These are phyloP conservation scores for Tolypocladium paradoxum DNA, from an alignment of 2,329 filamentous ascomycete genomes.

Conservation along the genomic window DNA sequence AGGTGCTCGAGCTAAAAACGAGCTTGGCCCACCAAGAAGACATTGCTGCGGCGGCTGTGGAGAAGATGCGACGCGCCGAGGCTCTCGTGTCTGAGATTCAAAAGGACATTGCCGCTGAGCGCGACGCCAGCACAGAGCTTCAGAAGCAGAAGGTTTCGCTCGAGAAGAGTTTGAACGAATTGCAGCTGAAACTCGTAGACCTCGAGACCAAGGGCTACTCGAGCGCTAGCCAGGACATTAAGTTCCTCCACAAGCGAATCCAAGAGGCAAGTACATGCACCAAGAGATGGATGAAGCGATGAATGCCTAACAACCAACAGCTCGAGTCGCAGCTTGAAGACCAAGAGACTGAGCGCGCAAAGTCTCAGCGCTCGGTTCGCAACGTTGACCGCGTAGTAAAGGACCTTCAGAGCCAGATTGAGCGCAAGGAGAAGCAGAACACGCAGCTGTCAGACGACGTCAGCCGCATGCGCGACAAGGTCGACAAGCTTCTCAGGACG, in stretches of 20 bases:
- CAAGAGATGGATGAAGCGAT: background rate
- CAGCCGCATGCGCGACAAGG: conserved; percentile 75
- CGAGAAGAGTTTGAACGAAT: conserved; percentile 83
- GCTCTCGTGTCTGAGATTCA: conserved; percentile 80
- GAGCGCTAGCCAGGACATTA: conserved; percentile 85
- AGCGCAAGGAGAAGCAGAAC: conserved; percentile 85
- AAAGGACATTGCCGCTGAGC: conserved; percentile 79
- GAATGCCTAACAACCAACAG: conserved; percentile 33
- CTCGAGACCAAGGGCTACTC: conserved; percentile 96
- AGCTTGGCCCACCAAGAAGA: conserved; percentile 88
- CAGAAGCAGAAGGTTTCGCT: conserved; percentile 83
- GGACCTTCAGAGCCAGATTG: conserved; percentile 84
- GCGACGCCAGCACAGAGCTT: conserved; percentile 69
- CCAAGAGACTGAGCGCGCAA: conserved; percentile 66
- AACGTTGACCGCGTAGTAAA: conserved; percentile 91
- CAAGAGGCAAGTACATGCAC: conserved; percentile 65
- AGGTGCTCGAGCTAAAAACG: conserved; percentile 82
- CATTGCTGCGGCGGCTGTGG: conserved; percentile 79
- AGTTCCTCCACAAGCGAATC: conserved; percentile 87
- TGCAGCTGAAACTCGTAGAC: conserved; percentile 82
- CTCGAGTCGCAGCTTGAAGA: conserved; percentile 80
- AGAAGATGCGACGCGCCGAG: conserved; percentile 94
- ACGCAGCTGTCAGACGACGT: conserved; percentile 73
- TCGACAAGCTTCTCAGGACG: conserved; percentile 76
- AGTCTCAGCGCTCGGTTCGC: conserved; percentile 77